phyloP scores from a whole-genome alignment of 257 asterid species.

The Nicotiana knightiana region DNA sequence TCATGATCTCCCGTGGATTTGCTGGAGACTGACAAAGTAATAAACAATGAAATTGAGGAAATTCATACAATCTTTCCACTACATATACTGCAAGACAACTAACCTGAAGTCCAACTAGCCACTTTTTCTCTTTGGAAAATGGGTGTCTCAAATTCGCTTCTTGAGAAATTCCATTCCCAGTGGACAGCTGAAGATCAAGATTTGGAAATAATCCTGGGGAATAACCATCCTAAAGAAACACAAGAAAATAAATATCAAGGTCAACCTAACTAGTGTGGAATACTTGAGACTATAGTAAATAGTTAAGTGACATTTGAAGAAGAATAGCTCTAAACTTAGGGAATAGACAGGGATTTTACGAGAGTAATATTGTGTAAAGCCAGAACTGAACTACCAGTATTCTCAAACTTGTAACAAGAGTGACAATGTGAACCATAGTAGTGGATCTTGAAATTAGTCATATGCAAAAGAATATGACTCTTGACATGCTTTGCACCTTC shows the following conservation, averaged over 20 bases:
- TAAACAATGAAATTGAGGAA: slow-evolving; percentile 6
- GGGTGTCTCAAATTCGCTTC: slow-evolving; percentile 31
- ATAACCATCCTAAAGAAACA: slow-evolving; percentile 48
- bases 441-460: neutral
- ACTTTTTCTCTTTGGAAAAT: slow-evolving; percentile 54
- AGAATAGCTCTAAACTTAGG: neutral
- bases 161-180: slow-evolving; percentile 27
- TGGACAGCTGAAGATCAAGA: slow-evolving; percentile 25
- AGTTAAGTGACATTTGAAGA: neutral
- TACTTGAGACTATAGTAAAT: neutral
- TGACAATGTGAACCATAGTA: neutral
- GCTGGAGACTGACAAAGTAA: slow-evolving; percentile 59
- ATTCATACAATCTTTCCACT: neutral
- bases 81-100: neutral
- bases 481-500: neutral
- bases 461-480: neutral
- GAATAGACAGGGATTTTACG: neutral
- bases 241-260: slow-evolving; percentile 13
- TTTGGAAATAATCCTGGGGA: slow-evolving; percentile 39
- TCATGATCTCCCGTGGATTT: slow-evolving; percentile 81
- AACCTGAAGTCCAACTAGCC: slow-evolving; percentile 91
- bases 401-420: neutral
- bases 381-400: neutral
- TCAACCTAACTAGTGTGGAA: neutral
- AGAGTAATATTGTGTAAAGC: neutral